A percentile compares a stretch with the other conserved stretches of the same genome.
These are phyloP conservation scores for Coniella lustricola DNA, from an alignment of 2,329 filamentous ascomycete species.

Conservation along the genomic window DNA sequence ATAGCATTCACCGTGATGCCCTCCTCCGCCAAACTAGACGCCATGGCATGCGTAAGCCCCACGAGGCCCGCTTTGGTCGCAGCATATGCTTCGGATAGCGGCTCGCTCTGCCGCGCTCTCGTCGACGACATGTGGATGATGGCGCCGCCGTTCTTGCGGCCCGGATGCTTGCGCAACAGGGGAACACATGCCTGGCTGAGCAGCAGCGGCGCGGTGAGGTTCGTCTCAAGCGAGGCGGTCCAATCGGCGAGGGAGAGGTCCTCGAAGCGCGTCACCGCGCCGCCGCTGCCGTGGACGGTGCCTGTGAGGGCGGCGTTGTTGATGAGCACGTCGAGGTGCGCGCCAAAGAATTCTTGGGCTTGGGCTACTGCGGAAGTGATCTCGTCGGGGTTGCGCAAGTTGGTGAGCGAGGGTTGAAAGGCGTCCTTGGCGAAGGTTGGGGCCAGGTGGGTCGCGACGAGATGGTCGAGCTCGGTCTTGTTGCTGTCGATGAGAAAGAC, in stretches of 20 bases:
- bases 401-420: constrained; percentile 22
- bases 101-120: constrained; percentile 40
- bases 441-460: constrained; percentile 20
- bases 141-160: constrained; percentile 18
- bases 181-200: constrained; percentile 24
- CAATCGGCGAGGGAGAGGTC: constrained; percentile 31
- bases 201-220: constrained; percentile 30
- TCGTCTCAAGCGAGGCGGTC: constrained; percentile 29
- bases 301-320: constrained; percentile 35
- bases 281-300: constrained; percentile 26
- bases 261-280: constrained; percentile 20
- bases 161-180: constrained; percentile 17
- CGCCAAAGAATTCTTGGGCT: constrained; percentile 27
- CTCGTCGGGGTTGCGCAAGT: constrained; percentile 26
- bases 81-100: constrained; percentile 42
- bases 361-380: constrained; percentile 24
- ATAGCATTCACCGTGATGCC: constrained; percentile 42
- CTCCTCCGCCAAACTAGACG: constrained; percentile 34
- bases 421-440: constrained; percentile 11
- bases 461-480: constrained; percentile 30
- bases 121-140: constrained; percentile 44
- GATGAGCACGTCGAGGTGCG: constrained; percentile 32
- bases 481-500: constrained; percentile 34
- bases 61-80: constrained; percentile 43
- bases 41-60: constrained; percentile 42